Base-by-base conservation (phyloP, 371 early-diverging fungal species). In the Aphelidium insulamus region DNA sequence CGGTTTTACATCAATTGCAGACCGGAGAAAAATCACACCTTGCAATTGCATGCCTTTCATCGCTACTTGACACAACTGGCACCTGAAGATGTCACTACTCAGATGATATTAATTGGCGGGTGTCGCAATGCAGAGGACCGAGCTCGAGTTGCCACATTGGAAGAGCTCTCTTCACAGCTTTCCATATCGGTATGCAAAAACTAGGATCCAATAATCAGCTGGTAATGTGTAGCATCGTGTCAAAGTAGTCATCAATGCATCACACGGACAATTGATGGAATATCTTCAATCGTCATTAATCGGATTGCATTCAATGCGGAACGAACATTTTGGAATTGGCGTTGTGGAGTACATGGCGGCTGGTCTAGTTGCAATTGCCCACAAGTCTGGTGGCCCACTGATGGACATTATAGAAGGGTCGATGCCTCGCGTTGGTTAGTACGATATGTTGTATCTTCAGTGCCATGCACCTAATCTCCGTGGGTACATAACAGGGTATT, bases 311-410 rank as follows among this genome's bases (percentile, higher is more conserved):
- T 79, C 92, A 10, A 95, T 95, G 97, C 58, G 63, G 53, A 75
- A 91, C 42, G 97, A 95, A 45, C 97, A 95, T 47, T 95, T 95
- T 57, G 97, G 97, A 11, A 95, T 95, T 43, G 72, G 80, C 16
- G 68, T 92, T 26, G 83, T 95, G 1, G 97, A 95, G 52, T 87
- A 84, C 40, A 86, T 90, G 90, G 85, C 87, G 6, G 79, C 87
- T 10, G 95, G 92, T 8, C 40, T 85, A 28, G 69, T 95, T 20
- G 66, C 86, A 2, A 52, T 92, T 2, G 91, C 82, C 2, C 80
- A 95, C 48, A 67, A 83, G 41, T 90, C 90, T 11, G 95, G 76
- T 15, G 95, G 95, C 0, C 95, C 95, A 1, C 71, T 75, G 46
- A 50, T 74, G 54, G 92, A 95, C 47, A 95, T 95, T 48, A 71